Evolutionary conservation across 2,329 filamentous ascomycete species (phyloP).

Genomic region (Colletotrichum eremochloae): DNA sequence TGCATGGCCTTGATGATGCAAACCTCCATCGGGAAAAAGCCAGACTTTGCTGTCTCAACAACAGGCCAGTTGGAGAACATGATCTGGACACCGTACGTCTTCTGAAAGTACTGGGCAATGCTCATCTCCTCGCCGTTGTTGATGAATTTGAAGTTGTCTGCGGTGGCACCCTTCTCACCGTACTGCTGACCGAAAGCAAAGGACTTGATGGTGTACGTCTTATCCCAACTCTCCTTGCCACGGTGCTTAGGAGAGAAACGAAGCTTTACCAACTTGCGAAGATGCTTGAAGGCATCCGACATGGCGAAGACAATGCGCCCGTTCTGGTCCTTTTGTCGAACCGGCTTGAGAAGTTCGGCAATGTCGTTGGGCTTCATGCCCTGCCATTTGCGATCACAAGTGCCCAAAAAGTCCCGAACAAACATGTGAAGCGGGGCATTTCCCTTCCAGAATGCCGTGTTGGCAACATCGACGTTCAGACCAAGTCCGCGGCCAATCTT

Average conservation of each 20-base stretch:
- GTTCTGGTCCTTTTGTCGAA: constrained; percentile 44
- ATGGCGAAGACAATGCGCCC: constrained; percentile 48
- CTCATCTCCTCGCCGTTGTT: constrained; percentile 54
- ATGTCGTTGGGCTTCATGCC: constrained; percentile 47
- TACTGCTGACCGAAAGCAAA: constrained; percentile 63
- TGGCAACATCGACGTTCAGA: constrained; percentile 91
- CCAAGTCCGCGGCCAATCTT: constrained; percentile 72
- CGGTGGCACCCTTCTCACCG: constrained; percentile 60
- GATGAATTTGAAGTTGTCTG: constrained; percentile 68
- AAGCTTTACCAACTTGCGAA: constrained; percentile 68
- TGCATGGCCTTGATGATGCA: constrained; percentile 67
- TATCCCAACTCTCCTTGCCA: constrained; percentile 59
- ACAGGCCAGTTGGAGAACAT: constrained; percentile 65
- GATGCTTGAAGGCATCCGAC: constrained; percentile 66
- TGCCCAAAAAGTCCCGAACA: constrained; percentile 45
- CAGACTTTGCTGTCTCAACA: constrained; percentile 67
- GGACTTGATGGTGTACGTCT: constrained; percentile 65
- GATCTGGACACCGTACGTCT: constrained; percentile 67
- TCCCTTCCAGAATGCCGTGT: constrained; percentile 85
- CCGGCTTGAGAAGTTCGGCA: constrained; percentile 52
- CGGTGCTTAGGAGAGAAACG: constrained; percentile 70
- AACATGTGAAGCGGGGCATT: constrained; percentile 52
- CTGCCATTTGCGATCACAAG: constrained; percentile 51
- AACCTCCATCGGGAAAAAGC: constrained; percentile 73
- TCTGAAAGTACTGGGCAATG: constrained; percentile 68